phyloP scores from a whole-genome alignment of 768 basidiomycete genomes.

The Termitomyces titanicus region DNA sequence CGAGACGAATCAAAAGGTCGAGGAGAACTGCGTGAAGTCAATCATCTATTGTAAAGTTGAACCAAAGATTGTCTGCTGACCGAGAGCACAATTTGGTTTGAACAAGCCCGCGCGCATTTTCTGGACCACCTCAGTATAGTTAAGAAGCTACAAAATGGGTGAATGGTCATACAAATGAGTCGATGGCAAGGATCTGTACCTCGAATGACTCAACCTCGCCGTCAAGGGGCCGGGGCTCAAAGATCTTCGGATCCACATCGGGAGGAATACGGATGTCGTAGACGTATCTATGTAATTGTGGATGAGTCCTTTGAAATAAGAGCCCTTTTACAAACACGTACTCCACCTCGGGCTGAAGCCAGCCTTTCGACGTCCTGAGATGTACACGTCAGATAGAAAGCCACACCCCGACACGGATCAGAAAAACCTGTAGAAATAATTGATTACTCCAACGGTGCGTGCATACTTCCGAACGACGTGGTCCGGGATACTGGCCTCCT shows the following conservation, averaged over 20 bases:
- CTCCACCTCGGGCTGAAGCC: constrained; percentile 88
- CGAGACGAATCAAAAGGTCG: constrained; percentile 87
- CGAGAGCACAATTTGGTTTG: constrained; percentile 90
- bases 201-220: constrained; percentile 95
- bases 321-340: constrained; percentile 29
- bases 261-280: constrained; percentile 79
- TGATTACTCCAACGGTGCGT: constrained; percentile 63
- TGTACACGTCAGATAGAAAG: not conserved
- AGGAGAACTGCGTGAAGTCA: constrained; percentile 60
- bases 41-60: not conserved
- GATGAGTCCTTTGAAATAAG: not conserved
- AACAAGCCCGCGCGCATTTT: constrained; percentile 71
- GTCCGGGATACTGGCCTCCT: constrained; percentile 83
- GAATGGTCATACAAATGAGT: not conserved
- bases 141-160: constrained; percentile 52
- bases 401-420: not conserved
- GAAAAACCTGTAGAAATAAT: constrained; percentile 73
- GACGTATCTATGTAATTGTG: constrained; percentile 59
- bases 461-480: constrained; percentile 57
- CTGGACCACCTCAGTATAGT: constrained; percentile 55
- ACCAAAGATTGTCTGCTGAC: constrained; percentile 35
- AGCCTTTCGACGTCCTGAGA: constrained; percentile 58
- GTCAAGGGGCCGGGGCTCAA: constrained; percentile 73
- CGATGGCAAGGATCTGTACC: constrained; percentile 34
- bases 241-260: constrained; percentile 39